Conservation (phyloP, 2,329 filamentous ascomycete species). For the Teratosphaeria viscida region DNA sequence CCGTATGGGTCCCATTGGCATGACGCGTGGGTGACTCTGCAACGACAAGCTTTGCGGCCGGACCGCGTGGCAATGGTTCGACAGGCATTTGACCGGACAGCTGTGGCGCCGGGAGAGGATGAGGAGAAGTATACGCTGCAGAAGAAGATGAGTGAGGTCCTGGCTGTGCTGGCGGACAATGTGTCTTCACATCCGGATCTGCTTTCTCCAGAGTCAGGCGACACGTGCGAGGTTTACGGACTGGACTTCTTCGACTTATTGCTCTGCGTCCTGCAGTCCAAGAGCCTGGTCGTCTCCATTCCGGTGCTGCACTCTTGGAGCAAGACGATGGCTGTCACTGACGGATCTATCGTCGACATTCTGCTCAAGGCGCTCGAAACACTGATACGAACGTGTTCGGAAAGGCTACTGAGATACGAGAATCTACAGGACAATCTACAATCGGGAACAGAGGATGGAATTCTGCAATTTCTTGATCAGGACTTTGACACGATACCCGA, state of each 20-base stretch:
- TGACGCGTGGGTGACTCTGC: conserved; percentile 31
- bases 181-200: conserved; percentile 62
- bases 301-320: conserved; percentile 87
- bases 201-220: neutral
- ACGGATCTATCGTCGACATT: conserved; percentile 56
- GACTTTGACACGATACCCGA: conserved; percentile 94
- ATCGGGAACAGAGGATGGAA: conserved; percentile 65
- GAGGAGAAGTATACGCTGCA: conserved; percentile 87
- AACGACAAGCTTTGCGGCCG: conserved; percentile 17
- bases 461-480: conserved; percentile 72
- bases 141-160: conserved; percentile 90
- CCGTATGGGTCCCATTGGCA: conserved; percentile 57
- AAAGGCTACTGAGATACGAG: conserved; percentile 79
- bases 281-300: conserved; percentile 86
- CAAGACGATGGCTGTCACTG: conserved; percentile 61
- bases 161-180: conserved; percentile 76
- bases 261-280: conserved; percentile 66
- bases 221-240: conserved; percentile 47
- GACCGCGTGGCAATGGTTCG: conserved; percentile 22
- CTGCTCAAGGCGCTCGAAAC: conserved; percentile 56
- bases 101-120: conserved; percentile 52
- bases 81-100: conserved; percentile 19
- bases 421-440: conserved; percentile 73
- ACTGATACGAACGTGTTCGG: conserved; percentile 72
- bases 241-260: conserved; percentile 70